Base-by-base conservation (phyloP, 352 stramenopile genomes). In the Hyphochytrium catenoides region DNA sequence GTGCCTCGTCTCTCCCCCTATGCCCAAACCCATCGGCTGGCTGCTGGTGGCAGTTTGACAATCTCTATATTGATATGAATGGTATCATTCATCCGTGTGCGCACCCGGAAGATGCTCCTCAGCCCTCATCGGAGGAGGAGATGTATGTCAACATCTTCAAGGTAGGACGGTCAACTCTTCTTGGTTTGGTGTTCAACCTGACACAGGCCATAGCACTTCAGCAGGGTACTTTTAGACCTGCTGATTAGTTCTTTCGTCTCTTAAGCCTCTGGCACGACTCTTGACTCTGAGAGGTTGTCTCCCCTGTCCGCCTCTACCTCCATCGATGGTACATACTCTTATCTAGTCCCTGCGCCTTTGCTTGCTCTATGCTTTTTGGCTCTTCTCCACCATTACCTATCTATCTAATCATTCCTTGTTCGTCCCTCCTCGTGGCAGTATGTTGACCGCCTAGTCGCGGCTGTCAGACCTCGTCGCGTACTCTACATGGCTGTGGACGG, bases 11-110 rank as follows among this genome's bases (percentile, higher is more conserved):
- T n/a, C n/a, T n/a, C n/a, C n/a, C n/a, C n/a, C n/a, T n/a, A n/a
- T n/a, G 29, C 21, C 29, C 29, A 34, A 8, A 34, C 29, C 25
- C 25, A 25, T 21, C 25, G 21, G 8, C 29, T 21, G 5, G 5
- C 5, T 8, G 22, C 11, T 11, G n/a, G 14, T 54, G 18, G 19
- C 64, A 88, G 58, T 85, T 91, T 30, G 90, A 98, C 59, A 96
- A 98, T 57, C 62, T 99, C 28, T 99, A 97, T 47, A 72, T 99
- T 22, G 92, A 99, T 54, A 98, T 99, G 90, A 99, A 99, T 56
- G 92, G 91, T 2, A 91, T 99, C 34, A 97, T 99, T 52, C 92
- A 99, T 53, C 88, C 88, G 15, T 99, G 92, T 51, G 83, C 81
- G 3, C 92, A 99, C 58, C 86, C 89, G 14, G 89, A 98, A 57